Percentiles rank a stretch among this genome's conserved stretches.
These are phyloP conservation scores for Solanum megistacrolobum DNA, from an alignment of 257 asterid species.

Conservation along the genomic window DNA sequence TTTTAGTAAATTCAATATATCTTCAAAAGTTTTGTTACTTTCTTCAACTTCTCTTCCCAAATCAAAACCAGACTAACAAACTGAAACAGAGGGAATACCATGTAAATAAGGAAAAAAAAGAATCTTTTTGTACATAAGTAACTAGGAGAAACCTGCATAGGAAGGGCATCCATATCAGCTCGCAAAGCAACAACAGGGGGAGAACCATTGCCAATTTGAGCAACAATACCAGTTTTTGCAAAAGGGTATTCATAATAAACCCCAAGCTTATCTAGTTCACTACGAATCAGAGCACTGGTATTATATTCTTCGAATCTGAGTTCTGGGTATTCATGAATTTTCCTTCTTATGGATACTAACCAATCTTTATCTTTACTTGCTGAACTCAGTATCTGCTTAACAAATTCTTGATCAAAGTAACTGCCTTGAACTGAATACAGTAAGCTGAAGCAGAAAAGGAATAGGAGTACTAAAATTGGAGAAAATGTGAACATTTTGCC, in stretches of 20 bases:
- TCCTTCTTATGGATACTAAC: slow-evolving; percentile 55
- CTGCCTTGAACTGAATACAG: not conserved
- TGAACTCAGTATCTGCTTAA: slow-evolving; percentile 37
- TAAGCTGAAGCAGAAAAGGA: slow-evolving; percentile 7
- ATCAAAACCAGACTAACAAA: not conserved
- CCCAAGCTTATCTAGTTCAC: slow-evolving; percentile 52
- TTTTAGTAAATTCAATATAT: not conserved
- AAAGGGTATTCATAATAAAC: slow-evolving; percentile 55
- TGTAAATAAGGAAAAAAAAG: not conserved
- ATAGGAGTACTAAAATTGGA: not conserved
- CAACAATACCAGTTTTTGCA: slow-evolving; percentile 79
- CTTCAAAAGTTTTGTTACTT: not conserved
- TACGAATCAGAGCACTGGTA: slow-evolving; percentile 69
- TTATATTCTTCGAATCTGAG: slow-evolving; percentile 61
- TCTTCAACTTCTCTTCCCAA: not conserved
- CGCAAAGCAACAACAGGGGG: slow-evolving; percentile 72
- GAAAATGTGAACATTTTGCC: slow-evolving; percentile 12
- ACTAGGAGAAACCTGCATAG: slow-evolving; percentile 39
- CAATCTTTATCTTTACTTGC: slow-evolving; percentile 44
- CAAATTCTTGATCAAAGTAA: slow-evolving; percentile 20
- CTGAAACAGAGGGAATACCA: not conserved
- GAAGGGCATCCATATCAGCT: slow-evolving; percentile 93
- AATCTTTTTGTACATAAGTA: not conserved
- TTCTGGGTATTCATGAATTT: slow-evolving; percentile 82
- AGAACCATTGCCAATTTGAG: slow-evolving; percentile 63